These are phyloP conservation scores for Mycena floridula DNA, from an alignment of 768 basidiomycete species.

Conservation along the genomic window DNA sequence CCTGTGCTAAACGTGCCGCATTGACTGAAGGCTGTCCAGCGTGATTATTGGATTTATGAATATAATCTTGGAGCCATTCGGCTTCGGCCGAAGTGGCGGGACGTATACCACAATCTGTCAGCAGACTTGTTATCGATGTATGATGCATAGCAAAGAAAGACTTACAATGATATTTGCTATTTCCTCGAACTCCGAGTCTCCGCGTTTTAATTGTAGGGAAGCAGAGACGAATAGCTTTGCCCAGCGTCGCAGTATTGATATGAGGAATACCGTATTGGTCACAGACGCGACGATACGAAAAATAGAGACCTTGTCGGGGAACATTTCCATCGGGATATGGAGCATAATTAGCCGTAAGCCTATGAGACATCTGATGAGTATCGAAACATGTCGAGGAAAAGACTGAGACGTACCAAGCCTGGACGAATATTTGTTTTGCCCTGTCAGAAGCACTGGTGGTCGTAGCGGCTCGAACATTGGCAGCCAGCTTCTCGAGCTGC, in stretches of 20 bases:
- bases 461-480: slow-evolving; percentile 81
- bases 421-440: slow-evolving; percentile 90
- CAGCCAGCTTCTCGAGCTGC: slow-evolving; percentile 78
- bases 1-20: slow-evolving; percentile 66
- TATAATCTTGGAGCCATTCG: slow-evolving; percentile 89
- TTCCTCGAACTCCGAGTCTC: slow-evolving; percentile 86
- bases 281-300: slow-evolving; percentile 86
- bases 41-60: slow-evolving; percentile 85
- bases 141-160: slow-evolving; percentile 21
- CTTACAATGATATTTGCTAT: slow-evolving; percentile 95
- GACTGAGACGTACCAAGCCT: slow-evolving; percentile 66
- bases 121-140: slow-evolving; percentile 20
- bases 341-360: slow-evolving; percentile 86
- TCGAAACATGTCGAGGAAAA: slow-evolving; percentile 10
- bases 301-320: slow-evolving; percentile 89
- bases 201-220: slow-evolving; percentile 95
- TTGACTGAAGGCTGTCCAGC: slow-evolving; percentile 72
- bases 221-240: slow-evolving; percentile 89
- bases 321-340: slow-evolving; percentile 92
- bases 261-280: slow-evolving; percentile 91
- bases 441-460: slow-evolving; percentile 88
- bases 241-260: slow-evolving; percentile 93
- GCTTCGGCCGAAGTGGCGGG: slow-evolving; percentile 88
- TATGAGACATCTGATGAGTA: slow-evolving; percentile 22
- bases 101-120: slow-evolving; percentile 83